Conservation (phyloP, 306 rosid species). For the Leucaena leucocephala region DNA sequence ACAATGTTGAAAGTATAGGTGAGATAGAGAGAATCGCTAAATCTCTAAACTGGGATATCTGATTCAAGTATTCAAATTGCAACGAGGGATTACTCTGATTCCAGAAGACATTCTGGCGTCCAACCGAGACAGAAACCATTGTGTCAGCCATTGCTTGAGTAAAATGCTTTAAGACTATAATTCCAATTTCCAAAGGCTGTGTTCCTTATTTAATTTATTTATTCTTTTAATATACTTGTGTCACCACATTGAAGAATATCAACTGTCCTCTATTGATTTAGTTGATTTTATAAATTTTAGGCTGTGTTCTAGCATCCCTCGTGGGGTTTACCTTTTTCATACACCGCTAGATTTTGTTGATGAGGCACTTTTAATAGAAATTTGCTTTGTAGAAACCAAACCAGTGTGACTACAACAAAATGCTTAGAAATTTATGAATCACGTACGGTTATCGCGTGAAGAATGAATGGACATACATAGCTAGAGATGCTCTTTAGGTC, state of each 20-base stretch:
- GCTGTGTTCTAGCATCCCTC: conserved; percentile 7
- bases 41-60: conserved; percentile 69
- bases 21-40: conserved; percentile 65
- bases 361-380: not conserved
- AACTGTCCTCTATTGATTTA: conserved; percentile 13
- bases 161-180: conserved; percentile 13
- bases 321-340: not conserved
- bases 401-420: not conserved
- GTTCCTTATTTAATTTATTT: too few species aligned
- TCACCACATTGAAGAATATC: too few species aligned
- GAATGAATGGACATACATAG: too few species aligned
- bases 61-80: conserved; percentile 45
- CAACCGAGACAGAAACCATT: conserved; percentile 53
- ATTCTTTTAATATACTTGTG: too few species aligned
- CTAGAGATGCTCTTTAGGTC: too few species aligned
- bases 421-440: too few species aligned
- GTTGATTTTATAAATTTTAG: conserved; percentile 11
- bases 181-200: not conserved
- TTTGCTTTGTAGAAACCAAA: not conserved
- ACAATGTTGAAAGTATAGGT: conserved; percentile 54
- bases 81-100: conserved; percentile 29
- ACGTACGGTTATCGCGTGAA: too few species aligned
- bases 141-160: conserved; percentile 56
- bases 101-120: conserved; percentile 84
- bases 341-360: not conserved